Base-by-base conservation (phyloP, 176 grass and related monocot species). In the Oryza coarctata region DNA sequence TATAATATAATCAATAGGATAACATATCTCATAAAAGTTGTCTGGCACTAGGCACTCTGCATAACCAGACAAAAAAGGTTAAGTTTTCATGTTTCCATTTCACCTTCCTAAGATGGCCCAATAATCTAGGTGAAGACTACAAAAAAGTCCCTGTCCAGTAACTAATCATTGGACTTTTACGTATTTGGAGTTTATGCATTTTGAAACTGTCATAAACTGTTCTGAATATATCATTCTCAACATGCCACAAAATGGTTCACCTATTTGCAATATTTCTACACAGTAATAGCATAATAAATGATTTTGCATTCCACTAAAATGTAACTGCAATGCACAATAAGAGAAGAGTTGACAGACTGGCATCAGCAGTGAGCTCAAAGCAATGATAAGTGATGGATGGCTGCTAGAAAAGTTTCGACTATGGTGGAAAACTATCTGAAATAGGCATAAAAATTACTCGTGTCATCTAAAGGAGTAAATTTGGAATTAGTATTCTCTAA, bases 1-100 rank as follows among this genome's bases (percentile, higher is more conserved):
- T 13, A 76, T 62, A 70, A 70, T 76, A 65, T 40, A 80, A 68
- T 57, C 71, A 69, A 10, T 7, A 70, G 5, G 62, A 76, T 87
- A 70, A 50, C 6, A 22, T 78, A 47, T 67, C 62, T 43, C 35
- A 49, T 61, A 78, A 75, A 74, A 75, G 9, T 68, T 75, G 70
- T 62, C 71, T 69, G 45, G 22, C 71, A 7, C 78, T 47, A 74
- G 30, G 80, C 43, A 86, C 82, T 60, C 67, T 36, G 31, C 17
- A 78, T 25, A n/a, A 73, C 12, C 7, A 68, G 73, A 2, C 38
- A 52, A 52, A 39, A 8, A 47, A 77, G 44, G 60, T 67, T 70
- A 82, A 86, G 31, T 11, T 78, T 58, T 39, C 44, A 41, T 3
- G 8, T 52, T 52, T 52, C 47, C 4, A 9, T 38, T 63, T 55